Percentiles rank a stretch among this genome's conserved stretches.
These are phyloP conservation scores for Ceratocystis destructans DNA, from an alignment of 2,329 filamentous ascomycete species.

Conservation along the genomic window DNA sequence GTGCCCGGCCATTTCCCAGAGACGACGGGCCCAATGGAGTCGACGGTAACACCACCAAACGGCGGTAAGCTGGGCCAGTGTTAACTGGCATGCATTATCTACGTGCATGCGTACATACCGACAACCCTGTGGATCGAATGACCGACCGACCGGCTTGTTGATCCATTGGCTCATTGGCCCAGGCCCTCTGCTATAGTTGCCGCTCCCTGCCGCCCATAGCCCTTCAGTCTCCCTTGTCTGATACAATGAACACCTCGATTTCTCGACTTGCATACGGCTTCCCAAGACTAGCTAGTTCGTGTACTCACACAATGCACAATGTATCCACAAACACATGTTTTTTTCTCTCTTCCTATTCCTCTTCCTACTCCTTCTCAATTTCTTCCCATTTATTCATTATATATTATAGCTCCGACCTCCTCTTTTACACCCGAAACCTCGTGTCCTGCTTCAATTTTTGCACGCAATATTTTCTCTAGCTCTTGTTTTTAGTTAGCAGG, in stretches of 20 bases:
- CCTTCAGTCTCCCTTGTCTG: not conserved
- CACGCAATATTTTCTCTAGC: not conserved
- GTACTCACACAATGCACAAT: not conserved
- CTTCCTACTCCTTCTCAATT: not conserved
- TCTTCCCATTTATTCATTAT: too few species aligned
- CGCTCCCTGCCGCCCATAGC: too few species aligned
- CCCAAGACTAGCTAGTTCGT: not conserved
- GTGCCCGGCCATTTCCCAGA: not conserved
- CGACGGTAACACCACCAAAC: not conserved
- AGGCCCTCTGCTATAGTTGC: too few species aligned
- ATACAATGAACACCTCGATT: not conserved
- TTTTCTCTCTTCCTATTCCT: not conserved
- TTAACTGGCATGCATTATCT: too few species aligned
- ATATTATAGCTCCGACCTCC: not conserved
- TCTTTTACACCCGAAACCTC: not conserved
- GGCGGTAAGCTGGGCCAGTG: not conserved
- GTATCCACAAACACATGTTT: slow-evolving; percentile 5
- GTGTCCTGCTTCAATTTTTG: not conserved
- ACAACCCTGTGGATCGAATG: too few species aligned
- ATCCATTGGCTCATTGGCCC: too few species aligned
- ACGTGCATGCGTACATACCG: too few species aligned
- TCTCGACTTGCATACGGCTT: not conserved
- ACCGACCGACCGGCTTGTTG: too few species aligned
- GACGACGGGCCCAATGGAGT: too few species aligned
- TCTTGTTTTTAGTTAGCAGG: not conserved